Conservation (phyloP, 768 basidiomycete species). For the Suillus tomentosus region DNA sequence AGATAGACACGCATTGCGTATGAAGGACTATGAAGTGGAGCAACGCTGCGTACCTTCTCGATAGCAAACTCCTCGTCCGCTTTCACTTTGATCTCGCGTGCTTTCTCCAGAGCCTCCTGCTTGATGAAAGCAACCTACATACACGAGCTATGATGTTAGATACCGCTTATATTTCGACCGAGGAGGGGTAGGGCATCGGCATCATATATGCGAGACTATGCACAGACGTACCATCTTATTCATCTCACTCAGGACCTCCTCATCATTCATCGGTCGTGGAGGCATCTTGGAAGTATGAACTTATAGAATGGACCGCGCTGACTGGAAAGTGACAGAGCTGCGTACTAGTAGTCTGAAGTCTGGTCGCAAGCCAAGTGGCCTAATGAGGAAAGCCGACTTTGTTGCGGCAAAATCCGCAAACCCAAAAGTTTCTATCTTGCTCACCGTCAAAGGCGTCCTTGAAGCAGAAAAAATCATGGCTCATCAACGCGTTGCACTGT, state of each 20-base stretch:
- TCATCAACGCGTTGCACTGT: slow-evolving; percentile 68
- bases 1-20: neutral
- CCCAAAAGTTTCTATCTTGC: slow-evolving; percentile 8
- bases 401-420: slow-evolving; percentile 9
- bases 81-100: slow-evolving; percentile 94
- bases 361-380: neutral
- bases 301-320: neutral
- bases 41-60: slow-evolving; percentile 71
- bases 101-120: slow-evolving; percentile 97
- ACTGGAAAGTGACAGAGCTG: slow-evolving; percentile 5
- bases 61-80: slow-evolving; percentile 99
- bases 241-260: slow-evolving; percentile 95
- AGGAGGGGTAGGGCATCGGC: slow-evolving; percentile 11
- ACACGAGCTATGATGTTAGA: slow-evolving; percentile 9
- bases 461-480: slow-evolving; percentile 40
- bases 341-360: neutral
- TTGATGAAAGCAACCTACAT: slow-evolving; percentile 94
- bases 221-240: slow-evolving; percentile 87
- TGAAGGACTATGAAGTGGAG: neutral
- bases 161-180: slow-evolving; percentile 12
- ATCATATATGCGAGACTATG: slow-evolving; percentile 4
- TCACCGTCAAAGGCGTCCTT: slow-evolving; percentile 11
- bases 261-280: slow-evolving; percentile 83
- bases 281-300: slow-evolving; percentile 49
- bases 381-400: slow-evolving; percentile 5